Evolutionary conservation across 345 rosid genomes (phyloP).

Genomic region (Arabis hirsuta): DNA sequence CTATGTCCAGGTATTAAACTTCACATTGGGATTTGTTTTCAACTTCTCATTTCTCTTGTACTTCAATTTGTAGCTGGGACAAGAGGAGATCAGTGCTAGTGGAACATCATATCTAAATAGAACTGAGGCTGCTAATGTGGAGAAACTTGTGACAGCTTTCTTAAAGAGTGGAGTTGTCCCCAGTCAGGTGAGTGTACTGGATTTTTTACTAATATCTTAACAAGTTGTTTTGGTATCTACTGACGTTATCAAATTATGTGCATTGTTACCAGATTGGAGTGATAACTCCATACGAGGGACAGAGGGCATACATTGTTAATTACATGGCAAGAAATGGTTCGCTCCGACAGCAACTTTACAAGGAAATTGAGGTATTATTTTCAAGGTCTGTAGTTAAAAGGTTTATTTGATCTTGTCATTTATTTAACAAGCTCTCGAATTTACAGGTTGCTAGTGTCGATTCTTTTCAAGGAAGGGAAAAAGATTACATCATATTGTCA

Average conservation of each 20-base stretch:
- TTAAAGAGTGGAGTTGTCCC: constrained; percentile 98
- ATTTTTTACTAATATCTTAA: constrained; percentile 11
- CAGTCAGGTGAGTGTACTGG: constrained; percentile 62
- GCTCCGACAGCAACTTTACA: constrained; percentile 96
- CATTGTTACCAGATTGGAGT: constrained; percentile 79
- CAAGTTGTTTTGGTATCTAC: constrained; percentile 11
- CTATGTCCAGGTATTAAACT: constrained; percentile 81
- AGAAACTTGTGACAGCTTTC: constrained; percentile 97
- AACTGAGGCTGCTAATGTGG: constrained; percentile 99
- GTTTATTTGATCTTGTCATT: constrained; percentile 17
- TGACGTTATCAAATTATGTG: constrained; percentile 14
- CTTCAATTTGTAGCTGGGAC: constrained; percentile 77
- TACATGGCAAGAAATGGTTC: constrained; percentile 99
- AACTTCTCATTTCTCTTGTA: constrained; percentile 33
- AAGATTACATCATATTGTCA: constrained; percentile 96
- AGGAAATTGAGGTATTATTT: constrained; percentile 90
- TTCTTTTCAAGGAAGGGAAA: constrained; percentile 99
- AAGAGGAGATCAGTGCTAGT: constrained; percentile 99
- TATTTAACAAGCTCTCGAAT: constrained; percentile 27
- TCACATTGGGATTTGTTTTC: constrained; percentile 1
- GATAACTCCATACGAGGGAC: constrained; percentile 98
- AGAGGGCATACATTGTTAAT: constrained; percentile 96
- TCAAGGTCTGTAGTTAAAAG: neutral
- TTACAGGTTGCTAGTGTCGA: constrained; percentile 85
- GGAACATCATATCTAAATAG: constrained; percentile 98